A percentile compares a stretch with the other conserved stretches of the same genome.
Evolutionary conservation across 768 basidiomycete genomes (phyloP).

Genomic region (Leccinum disarticulatum): DNA sequence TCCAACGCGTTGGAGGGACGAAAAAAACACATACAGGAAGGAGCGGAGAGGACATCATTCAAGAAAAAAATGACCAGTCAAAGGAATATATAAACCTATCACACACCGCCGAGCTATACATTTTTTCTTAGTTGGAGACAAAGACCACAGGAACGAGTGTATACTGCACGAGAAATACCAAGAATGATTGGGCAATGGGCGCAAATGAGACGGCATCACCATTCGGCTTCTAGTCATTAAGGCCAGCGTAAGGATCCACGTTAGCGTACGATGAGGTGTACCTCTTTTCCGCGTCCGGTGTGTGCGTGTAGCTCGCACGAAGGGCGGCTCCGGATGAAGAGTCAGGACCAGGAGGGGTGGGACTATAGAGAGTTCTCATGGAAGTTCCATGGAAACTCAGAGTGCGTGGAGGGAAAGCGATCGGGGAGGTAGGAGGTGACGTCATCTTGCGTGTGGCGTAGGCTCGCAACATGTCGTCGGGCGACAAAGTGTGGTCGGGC

Average conservation of each 20-base stretch:
- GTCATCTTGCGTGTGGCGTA: constrained; percentile 53
- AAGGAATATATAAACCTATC: constrained; percentile 6
- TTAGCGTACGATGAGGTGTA: constrained; percentile 26
- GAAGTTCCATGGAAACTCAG: constrained; percentile 24
- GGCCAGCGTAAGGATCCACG: constrained; percentile 26
- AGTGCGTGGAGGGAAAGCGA: constrained; percentile 30
- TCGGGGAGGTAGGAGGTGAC: constrained; percentile 34
- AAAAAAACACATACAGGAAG: constrained; percentile 1
- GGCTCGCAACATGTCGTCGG: constrained; percentile 76
- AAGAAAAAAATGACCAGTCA: neutral
- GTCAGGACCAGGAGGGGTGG: constrained; percentile 18
- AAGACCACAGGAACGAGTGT: neutral
- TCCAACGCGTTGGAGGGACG: constrained; percentile 6
- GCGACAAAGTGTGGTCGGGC: constrained; percentile 48
- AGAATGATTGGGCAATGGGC: constrained; percentile 1
- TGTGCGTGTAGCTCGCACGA: constrained; percentile 11
- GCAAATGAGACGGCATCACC: neutral
- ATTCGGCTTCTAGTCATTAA: constrained; percentile 5
- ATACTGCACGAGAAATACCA: neutral
- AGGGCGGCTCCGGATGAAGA: neutral
- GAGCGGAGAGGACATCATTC: constrained; percentile 3
- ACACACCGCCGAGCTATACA: constrained; percentile 18
- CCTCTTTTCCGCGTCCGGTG: constrained; percentile 20
- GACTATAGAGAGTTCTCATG: constrained; percentile 32
- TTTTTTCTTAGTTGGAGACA: constrained; percentile 7